A percentile compares a stretch with the other conserved stretches of the same genome.
These are phyloP conservation scores for Taphrina flavorubra DNA, from an alignment of 1,139 yeast genomes.

Conservation along the genomic window DNA sequence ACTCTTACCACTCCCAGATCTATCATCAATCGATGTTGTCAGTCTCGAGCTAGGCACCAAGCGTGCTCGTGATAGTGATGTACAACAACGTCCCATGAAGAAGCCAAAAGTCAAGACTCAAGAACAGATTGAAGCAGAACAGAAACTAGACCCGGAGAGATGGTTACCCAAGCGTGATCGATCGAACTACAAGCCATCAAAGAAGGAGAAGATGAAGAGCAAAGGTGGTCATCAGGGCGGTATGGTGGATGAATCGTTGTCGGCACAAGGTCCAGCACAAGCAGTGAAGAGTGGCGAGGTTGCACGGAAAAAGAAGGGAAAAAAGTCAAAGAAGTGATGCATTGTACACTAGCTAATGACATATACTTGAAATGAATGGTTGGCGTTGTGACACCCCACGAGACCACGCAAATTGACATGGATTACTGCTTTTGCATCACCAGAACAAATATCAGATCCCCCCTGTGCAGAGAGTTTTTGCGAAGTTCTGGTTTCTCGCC, in stretches of 20 bases:
- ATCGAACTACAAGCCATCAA: conserved; percentile 34
- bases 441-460: too few species aligned
- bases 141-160: conserved; percentile 34
- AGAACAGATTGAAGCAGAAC: conserved; percentile 24
- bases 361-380: too few species aligned
- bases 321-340: conserved; percentile 34
- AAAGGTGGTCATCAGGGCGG: conserved; percentile 40
- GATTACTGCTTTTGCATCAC: too few species aligned
- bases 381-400: too few species aligned
- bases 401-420: too few species aligned
- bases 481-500: too few species aligned
- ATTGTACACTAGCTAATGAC: too few species aligned
- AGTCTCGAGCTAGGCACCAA: conserved; percentile 29
- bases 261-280: conserved; percentile 17
- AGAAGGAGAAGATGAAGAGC: conserved; percentile 29
- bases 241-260: conserved; percentile 33
- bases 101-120: conserved; percentile 21
- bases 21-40: conserved; percentile 25
- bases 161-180: conserved; percentile 41
- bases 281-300: conserved; percentile 1
- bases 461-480: too few species aligned
- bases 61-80: conserved; percentile 4
- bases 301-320: conserved; percentile 24
- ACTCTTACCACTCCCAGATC: conserved; percentile 20
- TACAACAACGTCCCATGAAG: background rate